Evolutionary conservation across 148 eudicot genomes (phyloP).

Genomic region (Suaeda aralocaspica): DNA sequence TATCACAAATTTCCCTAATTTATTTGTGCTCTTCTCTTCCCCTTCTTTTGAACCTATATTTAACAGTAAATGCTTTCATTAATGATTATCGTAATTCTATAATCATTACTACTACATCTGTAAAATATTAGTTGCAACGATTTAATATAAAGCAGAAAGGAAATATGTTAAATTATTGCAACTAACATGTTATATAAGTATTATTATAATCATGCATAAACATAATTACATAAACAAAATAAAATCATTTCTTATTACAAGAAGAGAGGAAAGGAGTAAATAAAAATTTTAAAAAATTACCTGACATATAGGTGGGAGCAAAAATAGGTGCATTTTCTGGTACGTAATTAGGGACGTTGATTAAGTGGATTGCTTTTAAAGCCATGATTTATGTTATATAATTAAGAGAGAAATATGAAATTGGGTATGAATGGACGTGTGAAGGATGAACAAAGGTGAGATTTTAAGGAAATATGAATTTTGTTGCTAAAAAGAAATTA

Average conservation of each 20-base stretch:
- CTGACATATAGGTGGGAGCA: constrained; percentile 9
- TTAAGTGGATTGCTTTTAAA: constrained; percentile 52
- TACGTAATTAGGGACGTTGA: constrained; percentile 46
- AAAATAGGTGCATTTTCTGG: constrained; percentile 23
- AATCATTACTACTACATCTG: too few species aligned
- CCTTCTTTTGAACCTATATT: too few species aligned
- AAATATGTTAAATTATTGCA: too few species aligned
- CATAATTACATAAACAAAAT: too few species aligned
- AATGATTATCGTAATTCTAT: too few species aligned
- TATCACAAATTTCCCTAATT: constrained; percentile 29
- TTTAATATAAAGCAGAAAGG: not conserved
- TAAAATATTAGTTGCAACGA: constrained; percentile 5
- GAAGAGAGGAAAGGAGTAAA: too few species aligned
- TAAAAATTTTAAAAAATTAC: not conserved
- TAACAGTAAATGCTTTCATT: too few species aligned
- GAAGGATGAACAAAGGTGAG: too few species aligned
- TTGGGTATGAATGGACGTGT: not conserved
- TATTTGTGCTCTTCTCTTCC: not conserved
- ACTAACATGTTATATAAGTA: too few species aligned
- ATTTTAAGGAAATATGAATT: not conserved
- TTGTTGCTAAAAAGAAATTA: not conserved
- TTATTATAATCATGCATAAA: too few species aligned
- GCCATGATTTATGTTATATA: constrained; percentile 31
- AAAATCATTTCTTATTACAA: too few species aligned
- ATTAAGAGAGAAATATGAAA: not conserved